A percentile compares a stretch with the other conserved stretches of the same genome.
Evolutionary conservation across 768 basidiomycete species (phyloP).

Genomic region (Fibroporia radiculosa): DNA sequence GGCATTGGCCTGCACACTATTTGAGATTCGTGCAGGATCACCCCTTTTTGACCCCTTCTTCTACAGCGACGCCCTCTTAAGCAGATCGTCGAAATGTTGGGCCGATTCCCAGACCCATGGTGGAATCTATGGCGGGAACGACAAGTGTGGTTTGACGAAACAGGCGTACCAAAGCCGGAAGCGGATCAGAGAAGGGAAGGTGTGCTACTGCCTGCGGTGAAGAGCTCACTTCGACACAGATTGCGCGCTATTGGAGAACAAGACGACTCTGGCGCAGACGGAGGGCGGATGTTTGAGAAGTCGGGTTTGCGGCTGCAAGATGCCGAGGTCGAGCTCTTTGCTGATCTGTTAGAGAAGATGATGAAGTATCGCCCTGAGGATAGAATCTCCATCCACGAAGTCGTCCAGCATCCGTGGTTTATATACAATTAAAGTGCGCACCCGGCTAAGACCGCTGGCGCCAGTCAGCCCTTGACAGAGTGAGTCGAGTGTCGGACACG

Average conservation of each 20-base stretch:
- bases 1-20: conserved; percentile 34
- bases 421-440: too few species aligned
- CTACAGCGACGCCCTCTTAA: conserved; percentile 23
- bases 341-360: conserved; percentile 34
- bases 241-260: conserved; percentile 23
- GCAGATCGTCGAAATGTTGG: conserved; percentile 30
- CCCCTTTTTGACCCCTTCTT: conserved; percentile 34
- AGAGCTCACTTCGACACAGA: conserved; percentile 22
- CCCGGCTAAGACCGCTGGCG: too few species aligned
- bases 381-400: conserved; percentile 29
- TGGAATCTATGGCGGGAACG: conserved; percentile 28
- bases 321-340: conserved; percentile 28
- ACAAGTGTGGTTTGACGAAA: conserved; percentile 29
- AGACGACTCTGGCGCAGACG: conserved; percentile 19
- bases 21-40: conserved; percentile 34
- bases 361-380: conserved; percentile 34
- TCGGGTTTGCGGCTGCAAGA: conserved; percentile 19
- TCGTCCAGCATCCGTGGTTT: conserved; percentile 30
- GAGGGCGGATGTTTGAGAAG: conserved; percentile 29
- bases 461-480: too few species aligned
- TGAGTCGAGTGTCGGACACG: too few species aligned
- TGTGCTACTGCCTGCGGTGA: conserved; percentile 17
- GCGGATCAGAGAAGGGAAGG: conserved; percentile 19
- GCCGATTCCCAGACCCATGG: conserved; percentile 35
- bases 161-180: conserved; percentile 24